Base-by-base conservation (phyloP, 768 basidiomycete genomes). In the Boletus patriciae region DNA sequence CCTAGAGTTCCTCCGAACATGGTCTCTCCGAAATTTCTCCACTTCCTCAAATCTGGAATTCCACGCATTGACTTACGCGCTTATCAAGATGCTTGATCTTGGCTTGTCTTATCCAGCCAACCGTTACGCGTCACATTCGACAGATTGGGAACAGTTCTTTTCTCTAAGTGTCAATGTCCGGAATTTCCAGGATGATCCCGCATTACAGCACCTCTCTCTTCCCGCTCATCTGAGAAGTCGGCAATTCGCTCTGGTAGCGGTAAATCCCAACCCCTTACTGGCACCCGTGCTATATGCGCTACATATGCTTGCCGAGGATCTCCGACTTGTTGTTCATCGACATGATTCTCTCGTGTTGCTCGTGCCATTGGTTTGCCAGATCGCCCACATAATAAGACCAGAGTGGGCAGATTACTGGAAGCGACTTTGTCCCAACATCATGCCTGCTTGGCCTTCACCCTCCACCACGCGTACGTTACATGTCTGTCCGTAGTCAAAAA, bases 321-420 rank as follows among this genome's bases (percentile, higher is more conserved):
- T 87, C 33, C 80, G 86, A 16, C 74, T 91, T 3, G 74, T 78
- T n/a, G 71, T 83, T 13, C 75, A 82, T 57, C 76, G 79, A 21
- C 84, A 86, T 45, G 72, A 79, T 42, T 79, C 80, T 3, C 74
- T 94, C 37, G 63, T 80, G 41, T 72, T 75, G 50, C 74, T 94
- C 11, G 85, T 79, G 10, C 82, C 84, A 9, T 61, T 90, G 31
- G 79, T 91, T 31, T 88, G 87, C 66, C 76, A 77, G 6, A 70
- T 89, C 54, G 85, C 87, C 52, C 66, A 80, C 23, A 74, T 82
- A 15, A 80, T 91, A 16, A 83, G 90, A 19, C 84, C 86, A 0
- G 93, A 93, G 66, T 96, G 94, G 94, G 83, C 83, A 7, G 93
- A 97, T 72, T 94, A 94, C 67, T 96, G 94, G 94, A 87, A 88